Conservation (phyloP, 768 basidiomycete genomes). For the Austroboletus eburneus region DNA sequence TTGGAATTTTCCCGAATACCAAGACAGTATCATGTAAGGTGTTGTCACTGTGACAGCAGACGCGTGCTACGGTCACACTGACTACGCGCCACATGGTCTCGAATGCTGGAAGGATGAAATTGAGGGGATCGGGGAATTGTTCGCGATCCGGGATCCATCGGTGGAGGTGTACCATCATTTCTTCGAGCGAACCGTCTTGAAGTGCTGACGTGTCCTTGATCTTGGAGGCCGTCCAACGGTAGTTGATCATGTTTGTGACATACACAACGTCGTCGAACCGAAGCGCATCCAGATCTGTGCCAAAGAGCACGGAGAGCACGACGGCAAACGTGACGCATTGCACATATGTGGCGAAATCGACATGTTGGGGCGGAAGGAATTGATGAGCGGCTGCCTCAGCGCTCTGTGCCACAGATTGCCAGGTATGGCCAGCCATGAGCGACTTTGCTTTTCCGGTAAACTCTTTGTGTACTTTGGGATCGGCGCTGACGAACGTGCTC, state of each 20-base stretch:
- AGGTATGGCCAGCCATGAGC: slow-evolving; percentile 13
- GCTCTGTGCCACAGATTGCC: slow-evolving; percentile 12
- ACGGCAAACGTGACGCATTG: slow-evolving; percentile 42
- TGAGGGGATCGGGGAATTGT: slow-evolving; percentile 35
- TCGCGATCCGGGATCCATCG: slow-evolving; percentile 35
- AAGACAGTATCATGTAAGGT: slow-evolving; percentile 25
- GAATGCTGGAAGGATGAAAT: slow-evolving; percentile 57
- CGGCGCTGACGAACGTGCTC: slow-evolving; percentile 50
- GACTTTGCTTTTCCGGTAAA: slow-evolving; percentile 23
- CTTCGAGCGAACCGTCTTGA: slow-evolving; percentile 28
- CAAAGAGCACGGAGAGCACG: slow-evolving; percentile 40
- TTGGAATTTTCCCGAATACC: slow-evolving; percentile 20
- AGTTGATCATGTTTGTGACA: slow-evolving; percentile 39
- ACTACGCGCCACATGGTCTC: slow-evolving; percentile 66
- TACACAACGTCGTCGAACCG: slow-evolving; percentile 33
- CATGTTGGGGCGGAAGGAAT: slow-evolving; percentile 9
- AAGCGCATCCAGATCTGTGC: slow-evolving; percentile 28
- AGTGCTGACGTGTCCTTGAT: slow-evolving; percentile 3
- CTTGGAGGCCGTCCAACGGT: slow-evolving; percentile 25
- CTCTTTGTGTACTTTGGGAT: slow-evolving; percentile 26
- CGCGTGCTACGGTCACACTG: slow-evolving; percentile 39
- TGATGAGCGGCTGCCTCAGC: slow-evolving; percentile 11
- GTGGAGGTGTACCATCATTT: slow-evolving; percentile 26
- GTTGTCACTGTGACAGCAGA: slow-evolving; percentile 22
- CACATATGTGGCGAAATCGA: slow-evolving; percentile 36